Percentiles rank a stretch among this genome's conserved stretches.
Conservation (phyloP, 768 basidiomycete species). For the Phylloporus sp. region DNA sequence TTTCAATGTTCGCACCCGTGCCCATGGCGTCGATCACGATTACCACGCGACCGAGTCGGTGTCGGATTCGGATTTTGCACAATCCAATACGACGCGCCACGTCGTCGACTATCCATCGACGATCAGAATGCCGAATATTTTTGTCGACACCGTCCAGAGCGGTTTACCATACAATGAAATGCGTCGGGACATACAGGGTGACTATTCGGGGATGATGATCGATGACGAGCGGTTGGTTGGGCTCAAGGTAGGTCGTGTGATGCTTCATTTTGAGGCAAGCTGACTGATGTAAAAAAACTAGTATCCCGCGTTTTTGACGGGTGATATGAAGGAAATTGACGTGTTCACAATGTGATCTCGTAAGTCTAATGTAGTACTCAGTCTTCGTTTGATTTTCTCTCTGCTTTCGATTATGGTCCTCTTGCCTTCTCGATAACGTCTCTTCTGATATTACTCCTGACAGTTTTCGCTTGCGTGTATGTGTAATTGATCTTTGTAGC, state of each 20-base stretch:
- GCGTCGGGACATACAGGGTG: slow-evolving; percentile 17
- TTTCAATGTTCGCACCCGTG: slow-evolving; percentile 24
- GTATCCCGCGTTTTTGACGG: slow-evolving; percentile 27
- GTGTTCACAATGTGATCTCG: slow-evolving; percentile 31
- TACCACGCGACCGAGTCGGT: not conserved
- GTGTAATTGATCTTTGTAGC: not conserved
- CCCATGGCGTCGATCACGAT: not conserved
- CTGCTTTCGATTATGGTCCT: not conserved
- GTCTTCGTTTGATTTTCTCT: not conserved
- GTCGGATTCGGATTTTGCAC: not conserved
- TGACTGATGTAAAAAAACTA: not conserved
- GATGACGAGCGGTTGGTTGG: slow-evolving; percentile 41
- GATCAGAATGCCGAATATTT: slow-evolving; percentile 17
- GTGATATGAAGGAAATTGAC: slow-evolving; percentile 32
- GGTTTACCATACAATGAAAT: slow-evolving; percentile 32
- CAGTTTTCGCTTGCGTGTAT: not conserved
- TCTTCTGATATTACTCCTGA: not conserved
- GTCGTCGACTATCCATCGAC: slow-evolving; percentile 10
- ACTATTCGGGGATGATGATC: slow-evolving; percentile 41
- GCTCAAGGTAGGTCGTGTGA: slow-evolving; percentile 33
- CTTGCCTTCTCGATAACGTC: not conserved
- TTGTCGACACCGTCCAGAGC: slow-evolving; percentile 25
- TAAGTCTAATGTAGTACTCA: not conserved
- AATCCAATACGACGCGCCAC: not conserved
- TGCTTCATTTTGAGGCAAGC: not conserved